Evolutionary conservation across 306 rosid species (phyloP).

Genomic region (Acacia melanoxylon): DNA sequence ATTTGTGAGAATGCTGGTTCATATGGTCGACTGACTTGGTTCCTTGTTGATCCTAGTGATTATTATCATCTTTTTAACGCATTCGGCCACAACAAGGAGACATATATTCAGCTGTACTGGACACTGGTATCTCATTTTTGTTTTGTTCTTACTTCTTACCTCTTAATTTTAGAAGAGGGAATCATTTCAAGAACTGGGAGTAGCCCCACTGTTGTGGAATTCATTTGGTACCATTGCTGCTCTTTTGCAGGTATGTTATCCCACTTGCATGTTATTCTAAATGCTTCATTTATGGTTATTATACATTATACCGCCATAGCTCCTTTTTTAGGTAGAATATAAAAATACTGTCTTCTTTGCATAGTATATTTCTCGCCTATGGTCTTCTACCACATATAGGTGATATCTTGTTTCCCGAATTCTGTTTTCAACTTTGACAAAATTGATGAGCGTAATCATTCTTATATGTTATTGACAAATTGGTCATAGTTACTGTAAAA

Average conservation of each 20-base stretch:
- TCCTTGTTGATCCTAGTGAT: not conserved
- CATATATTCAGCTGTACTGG: not conserved
- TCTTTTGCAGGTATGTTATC: constrained; percentile 49
- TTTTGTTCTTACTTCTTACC: not conserved
- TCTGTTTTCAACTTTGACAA: not conserved
- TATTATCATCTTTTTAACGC: not conserved
- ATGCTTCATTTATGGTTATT: not conserved
- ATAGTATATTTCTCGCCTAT: not conserved
- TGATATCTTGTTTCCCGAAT: not conserved
- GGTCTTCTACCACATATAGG: not conserved
- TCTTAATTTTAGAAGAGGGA: constrained; percentile 66
- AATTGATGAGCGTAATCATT: not conserved
- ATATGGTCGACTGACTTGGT: not conserved
- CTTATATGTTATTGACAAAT: not conserved
- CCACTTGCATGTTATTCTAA: constrained; percentile 9
- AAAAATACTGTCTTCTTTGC: not conserved
- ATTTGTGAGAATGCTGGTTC: not conserved
- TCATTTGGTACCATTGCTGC: constrained; percentile 83
- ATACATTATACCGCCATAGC: not conserved
- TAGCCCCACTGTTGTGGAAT: constrained; percentile 67
- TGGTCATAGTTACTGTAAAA: not conserved
- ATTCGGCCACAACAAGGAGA: not conserved
- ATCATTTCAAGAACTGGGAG: constrained; percentile 65
- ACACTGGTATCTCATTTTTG: constrained; percentile 15
- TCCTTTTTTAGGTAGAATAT: not conserved